A percentile compares a stretch with the other conserved stretches of the same genome.
Evolutionary conservation across 2,329 filamentous ascomycete species (phyloP).

Genomic region (Venturia asperata): DNA sequence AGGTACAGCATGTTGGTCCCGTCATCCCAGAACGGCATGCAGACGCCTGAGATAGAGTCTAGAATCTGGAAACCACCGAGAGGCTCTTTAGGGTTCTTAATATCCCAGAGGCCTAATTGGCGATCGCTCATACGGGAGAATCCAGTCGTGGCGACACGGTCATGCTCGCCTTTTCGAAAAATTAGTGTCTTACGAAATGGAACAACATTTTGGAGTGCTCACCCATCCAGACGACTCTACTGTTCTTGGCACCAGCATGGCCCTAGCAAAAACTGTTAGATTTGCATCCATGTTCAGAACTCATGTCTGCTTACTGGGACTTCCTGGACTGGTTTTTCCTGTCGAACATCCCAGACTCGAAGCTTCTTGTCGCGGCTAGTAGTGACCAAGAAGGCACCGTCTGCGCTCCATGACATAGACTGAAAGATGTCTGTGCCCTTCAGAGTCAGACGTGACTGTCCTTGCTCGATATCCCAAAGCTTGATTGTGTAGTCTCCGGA

Average conservation of each 20-base stretch:
- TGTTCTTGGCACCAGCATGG: conserved; percentile 94
- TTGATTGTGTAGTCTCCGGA: conserved; percentile 94
- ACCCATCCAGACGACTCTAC: conserved; percentile 92
- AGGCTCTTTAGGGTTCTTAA: conserved; percentile 68
- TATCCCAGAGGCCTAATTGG: conserved; percentile 92
- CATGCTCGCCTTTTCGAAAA: conserved; percentile 55
- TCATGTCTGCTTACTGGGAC: conserved; percentile 38
- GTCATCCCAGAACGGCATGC: conserved; percentile 99
- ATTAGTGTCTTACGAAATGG: conserved; percentile 49
- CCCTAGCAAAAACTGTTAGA: conserved; percentile 38
- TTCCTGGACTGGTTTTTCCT: conserved; percentile 82
- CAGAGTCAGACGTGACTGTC: conserved; percentile 65
- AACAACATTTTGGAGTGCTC: background rate
- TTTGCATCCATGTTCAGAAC: background rate
- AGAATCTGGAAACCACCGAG: conserved; percentile 85
- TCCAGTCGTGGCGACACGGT: conserved; percentile 90
- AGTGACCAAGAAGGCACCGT: conserved; percentile 77
- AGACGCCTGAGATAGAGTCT: conserved; percentile 94
- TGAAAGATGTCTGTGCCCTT: conserved; percentile 90
- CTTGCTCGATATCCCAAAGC: conserved; percentile 85
- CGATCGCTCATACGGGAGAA: conserved; percentile 99
- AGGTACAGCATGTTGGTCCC: conserved; percentile 92
- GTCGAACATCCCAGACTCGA: conserved; percentile 92
- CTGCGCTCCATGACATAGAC: conserved; percentile 90
- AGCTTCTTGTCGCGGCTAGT: conserved; percentile 98